A percentile compares a stretch with the other conserved stretches of the same genome.
phyloP scores from a whole-genome alignment of 257 asterid species.

The Cordia subcordata region DNA sequence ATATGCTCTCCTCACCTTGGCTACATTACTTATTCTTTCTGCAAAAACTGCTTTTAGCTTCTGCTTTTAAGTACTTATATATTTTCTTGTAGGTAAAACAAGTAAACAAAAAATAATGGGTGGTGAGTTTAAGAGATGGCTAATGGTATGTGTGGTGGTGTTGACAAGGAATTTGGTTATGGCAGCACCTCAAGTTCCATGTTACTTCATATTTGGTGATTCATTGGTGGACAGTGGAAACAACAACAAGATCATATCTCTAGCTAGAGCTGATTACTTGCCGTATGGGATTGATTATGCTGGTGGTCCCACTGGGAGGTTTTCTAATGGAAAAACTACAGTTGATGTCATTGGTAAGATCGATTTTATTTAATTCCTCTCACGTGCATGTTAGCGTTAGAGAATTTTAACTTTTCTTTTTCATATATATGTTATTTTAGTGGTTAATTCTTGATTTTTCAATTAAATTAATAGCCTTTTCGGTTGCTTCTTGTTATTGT shows the following conservation, averaged over 20 bases:
- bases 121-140: slow-evolving; percentile 20
- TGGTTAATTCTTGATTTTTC: too few relatives aligned
- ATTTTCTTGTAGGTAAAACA: too few relatives aligned
- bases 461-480: too few relatives aligned
- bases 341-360: slow-evolving; percentile 63
- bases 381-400: not conserved
- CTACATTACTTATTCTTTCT: too few relatives aligned
- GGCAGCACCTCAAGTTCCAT: slow-evolving; percentile 69
- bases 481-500: too few relatives aligned
- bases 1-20: too few relatives aligned
- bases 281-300: slow-evolving; percentile 68
- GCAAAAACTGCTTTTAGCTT: too few relatives aligned
- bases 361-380: not conserved
- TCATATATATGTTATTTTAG: too few relatives aligned
- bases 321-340: slow-evolving; percentile 59
- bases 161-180: slow-evolving; percentile 13
- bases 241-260: slow-evolving; percentile 51
- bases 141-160: slow-evolving; percentile 15
- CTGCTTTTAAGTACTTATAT: too few relatives aligned
- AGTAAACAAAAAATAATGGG: slow-evolving; percentile 19
- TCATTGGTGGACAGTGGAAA: slow-evolving; percentile 74
- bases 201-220: slow-evolving; percentile 67
- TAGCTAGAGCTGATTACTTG: slow-evolving; percentile 69
- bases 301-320: slow-evolving; percentile 63
- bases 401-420: too few relatives aligned